Evolutionary conservation across 2,329 filamentous ascomycete genomes (phyloP).

Genomic region (Endoconidiophora polonica): DNA sequence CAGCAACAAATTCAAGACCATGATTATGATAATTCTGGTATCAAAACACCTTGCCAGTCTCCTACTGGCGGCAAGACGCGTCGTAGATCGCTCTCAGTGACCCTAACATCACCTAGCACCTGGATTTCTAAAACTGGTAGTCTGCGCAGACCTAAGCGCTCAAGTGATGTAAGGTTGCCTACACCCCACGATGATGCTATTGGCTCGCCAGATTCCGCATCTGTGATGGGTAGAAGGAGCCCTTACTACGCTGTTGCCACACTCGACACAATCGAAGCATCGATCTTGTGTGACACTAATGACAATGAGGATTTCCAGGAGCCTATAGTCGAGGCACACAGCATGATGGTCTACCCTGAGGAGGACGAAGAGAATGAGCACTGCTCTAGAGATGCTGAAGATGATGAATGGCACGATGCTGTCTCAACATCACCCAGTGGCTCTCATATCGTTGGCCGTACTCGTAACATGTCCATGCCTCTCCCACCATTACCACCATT

Average conservation of each 20-base stretch:
- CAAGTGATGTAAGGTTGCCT: slow-evolving; percentile 6
- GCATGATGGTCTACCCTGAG: slow-evolving; percentile 4
- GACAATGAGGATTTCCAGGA: slow-evolving; percentile 2
- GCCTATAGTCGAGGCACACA: slow-evolving; percentile 1
- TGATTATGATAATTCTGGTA: no score
- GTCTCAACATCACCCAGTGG: not conserved
- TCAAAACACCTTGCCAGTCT: not conserved
- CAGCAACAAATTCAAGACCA: no score
- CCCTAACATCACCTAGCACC: slow-evolving; percentile 37
- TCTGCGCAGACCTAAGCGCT: slow-evolving; percentile 36
- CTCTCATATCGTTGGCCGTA: not conserved
- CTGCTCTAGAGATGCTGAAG: not conserved
- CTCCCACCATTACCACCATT: not conserved
- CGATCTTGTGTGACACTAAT: slow-evolving; percentile 10
- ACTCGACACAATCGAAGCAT: slow-evolving; percentile 12
- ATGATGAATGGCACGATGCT: not conserved
- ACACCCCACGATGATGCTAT: not conserved
- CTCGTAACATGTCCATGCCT: slow-evolving; percentile 15
- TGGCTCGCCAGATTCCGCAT: not conserved
- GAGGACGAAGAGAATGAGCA: slow-evolving; percentile 1
- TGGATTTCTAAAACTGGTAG: slow-evolving; percentile 43
- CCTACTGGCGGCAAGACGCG: not conserved
- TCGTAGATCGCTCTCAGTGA: slow-evolving; percentile 39
- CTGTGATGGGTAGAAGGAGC: not conserved
- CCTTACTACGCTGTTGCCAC: slow-evolving; percentile 9